These are phyloP conservation scores for Manihot esculenta DNA, from an alignment of 441 rosid genomes.

Conservation along the genomic window DNA sequence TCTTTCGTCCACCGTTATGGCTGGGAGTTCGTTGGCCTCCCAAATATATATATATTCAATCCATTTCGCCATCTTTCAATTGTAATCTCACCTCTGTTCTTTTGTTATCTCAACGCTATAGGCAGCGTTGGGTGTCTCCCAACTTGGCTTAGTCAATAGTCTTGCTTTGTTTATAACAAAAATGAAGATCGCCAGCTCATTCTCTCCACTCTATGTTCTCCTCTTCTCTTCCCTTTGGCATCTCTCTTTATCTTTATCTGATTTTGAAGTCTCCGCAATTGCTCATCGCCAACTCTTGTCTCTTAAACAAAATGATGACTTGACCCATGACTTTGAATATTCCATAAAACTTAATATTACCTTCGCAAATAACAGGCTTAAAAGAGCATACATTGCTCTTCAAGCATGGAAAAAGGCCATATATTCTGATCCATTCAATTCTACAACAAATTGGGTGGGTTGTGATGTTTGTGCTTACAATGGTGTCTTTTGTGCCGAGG, in stretches of 20 bases:
- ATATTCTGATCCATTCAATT: slow-evolving; percentile 57
- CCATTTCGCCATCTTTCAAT: too few relatives aligned
- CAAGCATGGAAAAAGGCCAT: slow-evolving; percentile 70
- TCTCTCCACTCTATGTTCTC: slow-evolving; percentile 23
- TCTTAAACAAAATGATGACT: slow-evolving; percentile 34
- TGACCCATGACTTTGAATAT: slow-evolving; percentile 33
- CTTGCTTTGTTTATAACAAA: neutral
- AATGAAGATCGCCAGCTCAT: slow-evolving; percentile 38
- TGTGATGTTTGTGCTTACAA: slow-evolving; percentile 51
- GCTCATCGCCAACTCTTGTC: slow-evolving; percentile 54
- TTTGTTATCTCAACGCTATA: too few relatives aligned
- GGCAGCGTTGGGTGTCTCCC: too few relatives aligned
- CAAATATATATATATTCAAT: too few relatives aligned
- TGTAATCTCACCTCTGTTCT: too few relatives aligned
- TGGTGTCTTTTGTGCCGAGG: slow-evolving; percentile 64
- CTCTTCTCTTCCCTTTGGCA: slow-evolving; percentile 24
- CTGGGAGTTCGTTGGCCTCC: too few relatives aligned
- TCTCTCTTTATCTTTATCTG: slow-evolving; percentile 35
- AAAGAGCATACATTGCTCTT: slow-evolving; percentile 35
- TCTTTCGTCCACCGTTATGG: too few relatives aligned
- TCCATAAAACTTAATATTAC: slow-evolving; percentile 27
- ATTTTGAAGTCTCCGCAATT: slow-evolving; percentile 43
- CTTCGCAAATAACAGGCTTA: slow-evolving; percentile 33
- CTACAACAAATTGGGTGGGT: slow-evolving; percentile 62
- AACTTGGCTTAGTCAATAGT: neutral